Conservation (phyloP, 257 asterid genomes). For the Primulina huaijiensis region DNA sequence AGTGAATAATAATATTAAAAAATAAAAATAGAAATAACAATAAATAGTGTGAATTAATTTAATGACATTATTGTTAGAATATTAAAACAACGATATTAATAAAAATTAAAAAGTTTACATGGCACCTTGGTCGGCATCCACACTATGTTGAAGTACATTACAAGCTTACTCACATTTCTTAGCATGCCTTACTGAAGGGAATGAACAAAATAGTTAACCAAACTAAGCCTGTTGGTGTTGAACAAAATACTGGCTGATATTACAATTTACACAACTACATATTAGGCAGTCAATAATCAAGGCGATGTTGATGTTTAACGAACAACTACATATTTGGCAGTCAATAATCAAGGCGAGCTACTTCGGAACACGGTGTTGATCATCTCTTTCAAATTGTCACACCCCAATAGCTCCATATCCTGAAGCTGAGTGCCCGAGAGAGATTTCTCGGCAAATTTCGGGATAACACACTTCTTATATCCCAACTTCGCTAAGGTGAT, state of each 20-base stretch:
- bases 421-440: conserved; percentile 36
- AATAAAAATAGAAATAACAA: too few species aligned
- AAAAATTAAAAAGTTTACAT: neutral
- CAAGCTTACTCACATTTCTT: too few species aligned
- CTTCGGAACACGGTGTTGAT: conserved; percentile 58
- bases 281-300: neutral
- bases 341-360: conserved; percentile 5
- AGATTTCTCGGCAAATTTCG: conserved; percentile 53
- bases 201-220: too few species aligned
- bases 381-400: conserved; percentile 82
- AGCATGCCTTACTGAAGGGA: too few species aligned
- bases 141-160: neutral
- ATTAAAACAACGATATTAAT: too few species aligned
- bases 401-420: conserved; percentile 64
- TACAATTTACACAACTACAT: neutral
- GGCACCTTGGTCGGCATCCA: neutral
- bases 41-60: too few species aligned
- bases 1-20: too few species aligned
- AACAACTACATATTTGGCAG: neutral
- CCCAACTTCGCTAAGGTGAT: conserved; percentile 51
- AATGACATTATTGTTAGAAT: too few species aligned
- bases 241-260: neutral
- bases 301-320: too few species aligned
- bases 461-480: conserved; percentile 71
- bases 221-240: neutral